These are phyloP conservation scores for Adansonia madagascariensis DNA, from an alignment of 441 rosid species.

Conservation along the genomic window DNA sequence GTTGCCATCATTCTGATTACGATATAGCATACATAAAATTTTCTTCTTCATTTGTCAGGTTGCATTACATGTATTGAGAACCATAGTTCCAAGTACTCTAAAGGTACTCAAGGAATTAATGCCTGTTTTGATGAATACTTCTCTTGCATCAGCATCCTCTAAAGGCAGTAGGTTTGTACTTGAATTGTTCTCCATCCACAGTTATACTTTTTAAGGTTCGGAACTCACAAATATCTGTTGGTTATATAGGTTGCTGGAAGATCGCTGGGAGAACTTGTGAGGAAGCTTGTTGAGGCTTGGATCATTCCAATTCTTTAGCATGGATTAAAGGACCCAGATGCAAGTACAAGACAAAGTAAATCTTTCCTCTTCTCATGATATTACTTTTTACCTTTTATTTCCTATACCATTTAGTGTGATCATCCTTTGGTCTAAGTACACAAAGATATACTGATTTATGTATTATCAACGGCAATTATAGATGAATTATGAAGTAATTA, in stretches of 20 bases:
- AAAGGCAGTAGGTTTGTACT: slow-evolving; percentile 90
- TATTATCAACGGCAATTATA: background rate
- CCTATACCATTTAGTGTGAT: background rate
- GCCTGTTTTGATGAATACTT: slow-evolving; percentile 95
- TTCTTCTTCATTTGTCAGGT: slow-evolving; percentile 57
- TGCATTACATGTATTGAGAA: slow-evolving; percentile 98
- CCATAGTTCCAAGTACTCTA: slow-evolving; percentile 97
- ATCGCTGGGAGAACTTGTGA: slow-evolving; percentile 95
- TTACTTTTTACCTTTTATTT: background rate
- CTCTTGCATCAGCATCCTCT: slow-evolving; percentile 91
- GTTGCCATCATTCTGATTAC: slow-evolving; percentile 8
- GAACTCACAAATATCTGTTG: slow-evolving; percentile 10
- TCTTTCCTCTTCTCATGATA: slow-evolving; percentile 22
- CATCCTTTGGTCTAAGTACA: background rate
- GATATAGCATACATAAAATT: background rate
- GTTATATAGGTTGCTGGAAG: slow-evolving; percentile 86
- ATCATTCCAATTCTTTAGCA: slow-evolving; percentile 89
- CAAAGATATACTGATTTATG: background rate
- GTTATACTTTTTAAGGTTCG: background rate
- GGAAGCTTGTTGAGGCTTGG: slow-evolving; percentile 98
- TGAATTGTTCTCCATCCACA: slow-evolving; percentile 4
- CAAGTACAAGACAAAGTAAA: slow-evolving; percentile 89
- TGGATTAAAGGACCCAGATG: slow-evolving; percentile 81
- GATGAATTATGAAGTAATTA: background rate
- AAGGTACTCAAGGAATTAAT: slow-evolving; percentile 97